These are phyloP conservation scores for Apiotrichum gamsii DNA, from an alignment of 1,284 basidiomycete species.

Conservation along the genomic window DNA sequence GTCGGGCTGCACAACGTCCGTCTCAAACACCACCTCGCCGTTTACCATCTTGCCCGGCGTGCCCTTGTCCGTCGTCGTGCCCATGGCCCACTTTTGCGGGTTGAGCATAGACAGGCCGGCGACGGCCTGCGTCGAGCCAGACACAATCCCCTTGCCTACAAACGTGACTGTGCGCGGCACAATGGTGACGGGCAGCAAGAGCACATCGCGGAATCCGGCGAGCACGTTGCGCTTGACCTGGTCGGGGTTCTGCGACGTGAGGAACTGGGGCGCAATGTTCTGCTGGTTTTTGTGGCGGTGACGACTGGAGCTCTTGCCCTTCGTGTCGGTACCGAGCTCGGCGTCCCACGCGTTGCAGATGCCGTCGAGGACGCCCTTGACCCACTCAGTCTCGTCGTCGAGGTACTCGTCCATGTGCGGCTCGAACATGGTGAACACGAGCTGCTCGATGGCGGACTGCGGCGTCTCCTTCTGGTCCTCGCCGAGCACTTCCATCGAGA, in stretches of 20 bases:
- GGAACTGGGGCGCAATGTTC: slow-evolving; percentile 54
- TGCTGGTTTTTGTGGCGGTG: neutral
- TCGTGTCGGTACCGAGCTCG: slow-evolving; percentile 23
- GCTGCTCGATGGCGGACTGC: slow-evolving; percentile 62
- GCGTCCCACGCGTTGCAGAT: slow-evolving; percentile 74
- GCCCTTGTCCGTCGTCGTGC: slow-evolving; percentile 9
- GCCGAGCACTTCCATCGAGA: slow-evolving; percentile 52
- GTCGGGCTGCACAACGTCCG: slow-evolving; percentile 21
- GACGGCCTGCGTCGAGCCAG: slow-evolving; percentile 64
- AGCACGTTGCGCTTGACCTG: slow-evolving; percentile 88
- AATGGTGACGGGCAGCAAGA: slow-evolving; percentile 89
- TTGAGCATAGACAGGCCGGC: slow-evolving; percentile 81
- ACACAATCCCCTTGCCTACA: slow-evolving; percentile 63
- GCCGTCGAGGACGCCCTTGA: slow-evolving; percentile 65
- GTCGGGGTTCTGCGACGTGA: slow-evolving; percentile 79
- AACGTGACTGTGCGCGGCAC: slow-evolving; percentile 73
- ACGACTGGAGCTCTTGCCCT: slow-evolving; percentile 1
- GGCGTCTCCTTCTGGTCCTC: slow-evolving; percentile 40
- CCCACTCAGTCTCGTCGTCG: slow-evolving; percentile 80
- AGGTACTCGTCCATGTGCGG: slow-evolving; percentile 94
- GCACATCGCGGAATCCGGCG: slow-evolving; percentile 80
- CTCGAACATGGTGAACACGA: slow-evolving; percentile 89
- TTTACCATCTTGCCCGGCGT: slow-evolving; percentile 22
- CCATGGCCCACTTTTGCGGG: slow-evolving; percentile 65
- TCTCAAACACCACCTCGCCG: slow-evolving; percentile 55